Conservation (phyloP, 139 green algal genomes). For the Coelastrella sp. region DNA sequence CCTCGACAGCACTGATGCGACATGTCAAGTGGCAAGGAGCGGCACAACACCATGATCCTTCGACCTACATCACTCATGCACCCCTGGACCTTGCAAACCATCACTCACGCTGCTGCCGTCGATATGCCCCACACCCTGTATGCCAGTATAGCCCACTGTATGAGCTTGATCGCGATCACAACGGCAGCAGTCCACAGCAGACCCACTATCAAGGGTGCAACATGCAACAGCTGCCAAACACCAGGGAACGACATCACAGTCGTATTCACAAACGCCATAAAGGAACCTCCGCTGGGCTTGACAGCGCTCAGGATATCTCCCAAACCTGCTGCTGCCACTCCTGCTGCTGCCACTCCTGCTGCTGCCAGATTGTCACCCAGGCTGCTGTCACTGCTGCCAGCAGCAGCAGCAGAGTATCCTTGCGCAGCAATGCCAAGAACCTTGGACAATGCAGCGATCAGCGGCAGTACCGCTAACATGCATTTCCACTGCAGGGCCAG, state of each 20-base stretch:
- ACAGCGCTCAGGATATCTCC: not conserved
- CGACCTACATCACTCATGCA: no score
- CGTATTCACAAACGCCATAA: conserved; percentile 16
- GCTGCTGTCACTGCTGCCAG: not conserved
- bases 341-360: not conserved
- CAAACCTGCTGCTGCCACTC: not conserved
- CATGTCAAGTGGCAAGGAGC: no score
- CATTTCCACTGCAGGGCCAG: conserved; percentile 23
- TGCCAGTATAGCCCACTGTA: not conserved
- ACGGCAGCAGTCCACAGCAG: not conserved
- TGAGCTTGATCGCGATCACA: not conserved
- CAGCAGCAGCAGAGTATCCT: not conserved
- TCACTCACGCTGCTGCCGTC: not conserved
- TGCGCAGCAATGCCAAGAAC: not conserved
- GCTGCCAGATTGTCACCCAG: not conserved
- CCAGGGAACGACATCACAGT: not conserved
- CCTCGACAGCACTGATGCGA: no score
- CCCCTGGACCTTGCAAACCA: no score
- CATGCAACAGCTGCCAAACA: conserved; percentile 16
- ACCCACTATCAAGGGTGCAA: conserved; percentile 1
- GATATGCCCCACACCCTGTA: conserved; percentile 14
- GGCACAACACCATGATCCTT: no score
- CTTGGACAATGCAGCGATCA: conserved; percentile 16
- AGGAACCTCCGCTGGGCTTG: conserved; percentile 2
- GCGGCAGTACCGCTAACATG: conserved; percentile 8